Evolutionary conservation across 2,329 filamentous ascomycete species (phyloP), one percentile per base, ranked within the genome.

Genomic region (Penicillium thymicola): DNA sequence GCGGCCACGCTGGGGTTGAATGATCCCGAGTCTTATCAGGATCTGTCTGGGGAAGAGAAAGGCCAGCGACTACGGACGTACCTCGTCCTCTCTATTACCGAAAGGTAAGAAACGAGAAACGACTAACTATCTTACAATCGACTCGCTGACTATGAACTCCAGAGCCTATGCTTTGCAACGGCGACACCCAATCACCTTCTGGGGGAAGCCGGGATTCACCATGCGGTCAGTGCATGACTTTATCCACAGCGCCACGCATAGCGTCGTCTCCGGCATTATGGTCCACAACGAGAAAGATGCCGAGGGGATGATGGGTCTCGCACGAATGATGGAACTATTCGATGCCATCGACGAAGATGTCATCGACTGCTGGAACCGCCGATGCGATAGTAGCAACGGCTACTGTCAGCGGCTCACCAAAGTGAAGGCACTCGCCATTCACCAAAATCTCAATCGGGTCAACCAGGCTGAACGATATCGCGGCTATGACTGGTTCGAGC

Each of bases 341-440:
- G 74, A 78, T 50, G 69, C 73, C 4, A 76, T 78, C 32, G 74
- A 78, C 49, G 76, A 78, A 58, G 72, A 72, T 54, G 73, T 78
- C 18, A 67, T 77, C 18, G 69, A 75, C 18, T 78, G 76, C 65
- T 78, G 76, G 76, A 77, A 75, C 47, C 68, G 69, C 27, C 73
- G 72, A 51, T 78, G 86, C 78, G 61, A 88, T 65, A 59, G 89
- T 87, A 70, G 89, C 85, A 28, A 77, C 70, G 54, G 82, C 67
- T 70, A 87, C 87, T 49, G 88, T 78, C 54, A 90, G 69, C 65
- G 91, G 80, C 72, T 89, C 81, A 48, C 89, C 81, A 59, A 89
- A 70, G 6, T 84, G 87, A 63, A 96, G 78, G 74, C 67, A 52
- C 59, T 68, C 63, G 68, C 63, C 44, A 76, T 68, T 55, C 69